Conservation (phyloP, 768 basidiomycete genomes). For the Tephrocybe sp. region DNA sequence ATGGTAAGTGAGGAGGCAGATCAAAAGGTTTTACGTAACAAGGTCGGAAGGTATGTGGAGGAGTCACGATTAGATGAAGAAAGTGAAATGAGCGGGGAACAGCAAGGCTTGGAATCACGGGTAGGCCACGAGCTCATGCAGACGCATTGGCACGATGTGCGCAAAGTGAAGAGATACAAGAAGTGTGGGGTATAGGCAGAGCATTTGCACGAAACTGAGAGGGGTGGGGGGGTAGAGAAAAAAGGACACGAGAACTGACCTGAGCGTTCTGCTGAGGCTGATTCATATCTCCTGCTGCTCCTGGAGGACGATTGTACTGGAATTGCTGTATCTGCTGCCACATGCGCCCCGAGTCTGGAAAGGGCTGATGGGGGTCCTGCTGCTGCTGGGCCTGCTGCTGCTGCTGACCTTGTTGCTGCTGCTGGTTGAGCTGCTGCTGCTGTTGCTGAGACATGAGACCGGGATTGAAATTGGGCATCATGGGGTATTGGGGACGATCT, state of each 20-base stretch:
- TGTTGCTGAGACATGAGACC: conserved; percentile 44
- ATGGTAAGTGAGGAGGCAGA: conserved; percentile 14
- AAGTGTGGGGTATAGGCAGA: no score
- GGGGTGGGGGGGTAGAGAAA: neutral
- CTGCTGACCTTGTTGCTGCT: conserved; percentile 35
- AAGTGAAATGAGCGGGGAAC: conserved; percentile 1
- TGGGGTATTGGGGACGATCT: conserved; percentile 57
- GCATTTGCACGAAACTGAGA: no score
- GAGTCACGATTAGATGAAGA: conserved; percentile 19
- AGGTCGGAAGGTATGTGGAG: conserved; percentile 15
- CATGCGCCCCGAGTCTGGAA: conserved; percentile 50
- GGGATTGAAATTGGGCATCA: conserved; percentile 50
- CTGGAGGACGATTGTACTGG: conserved; percentile 42
- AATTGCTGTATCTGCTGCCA: conserved; percentile 58
- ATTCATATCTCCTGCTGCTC: conserved; percentile 40
- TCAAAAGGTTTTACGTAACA: conserved; percentile 21
- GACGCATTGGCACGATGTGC: conserved; percentile 10
- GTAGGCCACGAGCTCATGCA: conserved; percentile 12
- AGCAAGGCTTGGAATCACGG: conserved; percentile 10
- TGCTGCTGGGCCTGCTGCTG: conserved; percentile 39
- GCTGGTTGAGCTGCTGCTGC: conserved; percentile 32
- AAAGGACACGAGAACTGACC: conserved; percentile 34
- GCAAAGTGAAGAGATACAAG: neutral
- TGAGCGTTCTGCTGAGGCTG: conserved; percentile 40
- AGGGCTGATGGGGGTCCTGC: conserved; percentile 38